Base-by-base conservation (phyloP, 345 rosid species). In the Gossypium sturtianum region DNA sequence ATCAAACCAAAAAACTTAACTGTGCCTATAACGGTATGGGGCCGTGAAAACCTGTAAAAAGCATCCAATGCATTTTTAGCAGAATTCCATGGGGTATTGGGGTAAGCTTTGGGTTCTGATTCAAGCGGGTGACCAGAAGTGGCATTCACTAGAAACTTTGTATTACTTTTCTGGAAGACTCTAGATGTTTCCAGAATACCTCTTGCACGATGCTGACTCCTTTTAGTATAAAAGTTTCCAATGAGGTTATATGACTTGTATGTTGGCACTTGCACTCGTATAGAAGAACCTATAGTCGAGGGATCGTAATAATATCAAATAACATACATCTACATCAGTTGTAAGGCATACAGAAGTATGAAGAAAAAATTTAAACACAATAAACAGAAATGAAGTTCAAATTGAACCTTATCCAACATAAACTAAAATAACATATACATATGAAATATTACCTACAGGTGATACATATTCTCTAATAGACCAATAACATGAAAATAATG, bases 21-120 rank as follows among this genome's bases (percentile, higher is more conserved):
- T 84, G 97, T 92, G 85, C 98, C 98, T 20, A 91, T 87, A 78
- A 94, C 89, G 0, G 98, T 92, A 70, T 94, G 97, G 16, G 98
- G 98, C 71, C 97, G 87, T 11, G 98, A 92, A 76, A 94, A 94
- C 79, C 97, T 86, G 85, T 92, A 92, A 76, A 94, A 94, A 57
- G 92, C 93, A 80, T 91, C 89, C 23, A 88, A 34, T 1, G 83
- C 86, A 71, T 80, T 86, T 80, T 59, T 82, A 48, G 87, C 45
- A 19, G 92, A 76, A 52, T 76, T 78, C 51, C 48, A 60, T 71
- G 61, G 23, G 79, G 65, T 80, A 60, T 85, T 80, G 48, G 91
- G 74, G 45, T 79, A 80, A 70, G 79, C 81, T 78, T 69, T 92
- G 6, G 94, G 81, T 20, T 82, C 84, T 48, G 89, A 79, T 70